phyloP scores from a whole-genome alignment of 129 eudicot genomes.

The sunflower (Helianthus annuus) region HanXRQr2.0-SUNRISE NC_035446.2:158819503-158820002 shows the following conservation, averaged over 20 bases:
- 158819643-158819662: background rate
- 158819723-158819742: conserved; percentile 90
- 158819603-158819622: background rate
- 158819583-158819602: background rate
- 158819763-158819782: conserved; percentile 80
- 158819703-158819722: conserved; percentile 69
- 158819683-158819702: conserved; percentile 57
- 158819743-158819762: conserved; percentile 78
- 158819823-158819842: background rate
- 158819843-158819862: conserved; percentile 9
- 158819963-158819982: conserved; percentile 60
- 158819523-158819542: background rate
- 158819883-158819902: conserved; percentile 56
- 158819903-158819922: conserved; percentile 50
- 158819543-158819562: background rate
- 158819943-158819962: conserved; percentile 93
- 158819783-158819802: conserved; percentile 61
- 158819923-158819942: conserved; percentile 74
- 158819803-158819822: background rate
- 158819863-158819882: background rate
- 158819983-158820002: background rate
- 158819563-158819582: background rate
- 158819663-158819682: background rate
- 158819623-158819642: background rate
- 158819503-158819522: background rate